These are phyloP conservation scores for Wallacemonas rigidus DNA, from an alignment of 208 protist species.

Conservation along the genomic window DNA sequence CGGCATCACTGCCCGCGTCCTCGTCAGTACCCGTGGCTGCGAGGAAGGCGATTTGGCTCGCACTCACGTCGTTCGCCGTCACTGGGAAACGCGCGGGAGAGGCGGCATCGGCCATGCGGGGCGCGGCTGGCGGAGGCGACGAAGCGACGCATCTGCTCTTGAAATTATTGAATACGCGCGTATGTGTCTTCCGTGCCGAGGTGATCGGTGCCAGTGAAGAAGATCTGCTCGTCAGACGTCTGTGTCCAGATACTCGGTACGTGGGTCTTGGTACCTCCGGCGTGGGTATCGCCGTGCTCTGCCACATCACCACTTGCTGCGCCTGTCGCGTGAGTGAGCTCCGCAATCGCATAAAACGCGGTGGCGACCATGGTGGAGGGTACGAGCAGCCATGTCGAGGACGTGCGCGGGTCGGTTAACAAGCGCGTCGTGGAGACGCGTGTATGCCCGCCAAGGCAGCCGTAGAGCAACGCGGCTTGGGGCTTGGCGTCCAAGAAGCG, in stretches of 20 bases:
- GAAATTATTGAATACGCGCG: conserved; percentile 23
- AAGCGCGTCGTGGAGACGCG: conserved; percentile 20
- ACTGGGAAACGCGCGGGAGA: too few relatives aligned
- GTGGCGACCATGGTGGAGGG: conserved; percentile 1
- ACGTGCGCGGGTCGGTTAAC: conserved; percentile 23
- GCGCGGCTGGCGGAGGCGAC: background rate
- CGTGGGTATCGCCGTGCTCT: too few relatives aligned
- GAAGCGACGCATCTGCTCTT: conserved; percentile 25
- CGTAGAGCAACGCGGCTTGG: conserved; percentile 1
- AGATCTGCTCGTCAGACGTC: conserved; percentile 18
- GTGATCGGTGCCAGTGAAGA: conserved; percentile 27
- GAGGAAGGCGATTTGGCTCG: too few relatives aligned
- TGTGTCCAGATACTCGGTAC: too few relatives aligned
- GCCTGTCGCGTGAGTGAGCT: background rate
- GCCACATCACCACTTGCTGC: too few relatives aligned
- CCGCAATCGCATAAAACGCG: conserved; percentile 2
- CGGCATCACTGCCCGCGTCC: background rate
- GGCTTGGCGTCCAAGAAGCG: background rate
- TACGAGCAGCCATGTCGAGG: conserved; percentile 14
- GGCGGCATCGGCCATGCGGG: too few relatives aligned
- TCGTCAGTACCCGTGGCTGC: background rate
- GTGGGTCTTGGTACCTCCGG: too few relatives aligned
- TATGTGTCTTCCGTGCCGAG: conserved; percentile 22
- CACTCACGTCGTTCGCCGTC: too few relatives aligned
- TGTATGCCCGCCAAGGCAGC: conserved; percentile 19